Evolutionary conservation across 1,139 yeast genomes (phyloP).

Genomic region (Sugiyamaella castrensis): DNA sequence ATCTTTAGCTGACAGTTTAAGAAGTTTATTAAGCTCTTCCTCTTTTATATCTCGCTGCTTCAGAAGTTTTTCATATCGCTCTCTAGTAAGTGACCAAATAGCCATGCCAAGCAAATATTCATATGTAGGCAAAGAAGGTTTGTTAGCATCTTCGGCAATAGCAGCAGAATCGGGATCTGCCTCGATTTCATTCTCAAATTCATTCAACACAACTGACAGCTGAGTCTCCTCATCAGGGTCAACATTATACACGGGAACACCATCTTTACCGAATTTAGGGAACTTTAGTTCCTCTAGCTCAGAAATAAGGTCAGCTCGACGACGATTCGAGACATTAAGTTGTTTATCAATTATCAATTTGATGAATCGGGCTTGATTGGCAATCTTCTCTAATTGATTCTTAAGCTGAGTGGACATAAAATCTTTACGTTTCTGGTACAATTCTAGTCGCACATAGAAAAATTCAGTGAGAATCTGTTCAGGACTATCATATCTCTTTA

Average conservation of each 20-base stretch:
- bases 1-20: constrained; percentile 76
- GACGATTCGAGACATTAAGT: constrained; percentile 69
- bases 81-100: constrained; percentile 88
- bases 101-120: constrained; percentile 69
- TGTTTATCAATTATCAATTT: constrained; percentile 80
- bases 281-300: constrained; percentile 64
- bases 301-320: constrained; percentile 59
- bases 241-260: constrained; percentile 48
- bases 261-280: constrained; percentile 70
- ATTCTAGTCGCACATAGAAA: constrained; percentile 81
- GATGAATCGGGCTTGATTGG: constrained; percentile 87
- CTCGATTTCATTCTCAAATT: constrained; percentile 35
- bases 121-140: constrained; percentile 35
- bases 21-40: constrained; percentile 61
- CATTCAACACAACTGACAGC: constrained; percentile 31
- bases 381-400: constrained; percentile 67
- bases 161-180: constrained; percentile 38
- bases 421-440: constrained; percentile 88
- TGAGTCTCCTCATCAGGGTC: constrained; percentile 39
- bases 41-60: constrained; percentile 72
- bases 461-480: constrained; percentile 80
- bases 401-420: constrained; percentile 65
- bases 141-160: constrained; percentile 39
- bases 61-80: constrained; percentile 76
- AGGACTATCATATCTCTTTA: constrained; percentile 73